These are phyloP conservation scores for Rhypophila decipiens DNA, from an alignment of 495 filamentous ascomycete species.

Conservation along the genomic window DNA sequence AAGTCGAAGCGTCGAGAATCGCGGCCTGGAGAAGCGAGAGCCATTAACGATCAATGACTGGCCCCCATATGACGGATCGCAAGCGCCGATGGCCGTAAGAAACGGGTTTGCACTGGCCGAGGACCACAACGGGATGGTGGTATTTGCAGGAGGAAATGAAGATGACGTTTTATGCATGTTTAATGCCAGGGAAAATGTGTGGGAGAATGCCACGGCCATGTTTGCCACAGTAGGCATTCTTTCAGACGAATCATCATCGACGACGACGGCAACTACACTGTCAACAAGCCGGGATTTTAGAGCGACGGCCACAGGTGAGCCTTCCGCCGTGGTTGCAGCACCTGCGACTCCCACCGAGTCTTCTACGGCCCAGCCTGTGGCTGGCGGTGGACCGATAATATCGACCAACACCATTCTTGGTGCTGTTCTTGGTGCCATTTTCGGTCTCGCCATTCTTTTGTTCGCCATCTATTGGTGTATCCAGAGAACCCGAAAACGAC, in stretches of 20 bases:
- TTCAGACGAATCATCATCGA: constrained; percentile 24
- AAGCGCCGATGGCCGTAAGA: constrained; percentile 58
- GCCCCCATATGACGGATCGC: constrained; percentile 69
- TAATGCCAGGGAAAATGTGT: constrained; percentile 68
- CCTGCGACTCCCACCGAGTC: constrained; percentile 30
- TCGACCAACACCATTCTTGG: constrained; percentile 55
- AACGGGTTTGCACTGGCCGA: constrained; percentile 38
- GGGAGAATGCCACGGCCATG: constrained; percentile 67
- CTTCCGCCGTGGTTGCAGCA: constrained; percentile 7
- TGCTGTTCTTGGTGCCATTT: constrained; percentile 69
- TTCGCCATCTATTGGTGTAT: constrained; percentile 62
- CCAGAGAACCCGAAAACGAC: constrained; percentile 46
- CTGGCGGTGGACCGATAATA: background rate
- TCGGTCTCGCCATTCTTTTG: constrained; percentile 66
- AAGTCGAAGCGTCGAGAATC: constrained; percentile 7
- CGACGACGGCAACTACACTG: constrained; percentile 32
- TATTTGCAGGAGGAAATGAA: constrained; percentile 68
- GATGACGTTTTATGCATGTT: constrained; percentile 69
- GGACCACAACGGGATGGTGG: constrained; percentile 56
- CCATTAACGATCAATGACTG: constrained; percentile 53
- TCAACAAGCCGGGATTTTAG: constrained; percentile 28
- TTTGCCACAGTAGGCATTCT: constrained; percentile 45
- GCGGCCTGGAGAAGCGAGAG: constrained; percentile 23
- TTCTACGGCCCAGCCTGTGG: constrained; percentile 16
- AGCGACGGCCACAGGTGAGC: constrained; percentile 10